phyloP scores from a whole-genome alignment of 345 rosid species.

The Hibiscus syriacus region DNA sequence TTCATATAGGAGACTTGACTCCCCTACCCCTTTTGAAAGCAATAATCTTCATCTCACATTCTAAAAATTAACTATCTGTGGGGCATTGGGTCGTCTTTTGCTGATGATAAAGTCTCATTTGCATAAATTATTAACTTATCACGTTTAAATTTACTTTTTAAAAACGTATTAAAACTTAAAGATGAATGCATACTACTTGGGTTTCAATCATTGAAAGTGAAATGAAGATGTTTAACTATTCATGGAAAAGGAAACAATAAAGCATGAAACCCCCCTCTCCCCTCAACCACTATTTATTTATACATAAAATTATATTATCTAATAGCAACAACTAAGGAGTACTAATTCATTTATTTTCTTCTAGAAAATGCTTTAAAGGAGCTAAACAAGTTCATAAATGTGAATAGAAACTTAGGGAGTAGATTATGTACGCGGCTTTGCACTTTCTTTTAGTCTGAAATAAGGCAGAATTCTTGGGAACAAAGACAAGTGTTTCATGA shows the following conservation, averaged over 20 bases:
- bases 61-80: background rate
- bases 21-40: background rate
- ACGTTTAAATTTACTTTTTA: background rate
- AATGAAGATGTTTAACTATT: background rate
- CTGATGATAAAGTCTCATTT: background rate
- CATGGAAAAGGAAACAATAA: background rate
- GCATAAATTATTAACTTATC: background rate
- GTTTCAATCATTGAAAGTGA: slow-evolving; percentile 2
- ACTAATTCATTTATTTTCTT: background rate
- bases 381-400: background rate
- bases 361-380: background rate
- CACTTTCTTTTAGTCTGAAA: background rate
- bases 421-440: background rate
- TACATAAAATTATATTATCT: background rate
- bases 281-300: background rate
- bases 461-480: background rate
- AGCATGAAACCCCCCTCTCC: background rate
- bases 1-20: background rate
- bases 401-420: background rate
- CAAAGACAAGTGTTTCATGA: background rate
- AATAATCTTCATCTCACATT: background rate
- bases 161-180: background rate
- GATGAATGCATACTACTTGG: background rate
- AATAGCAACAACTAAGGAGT: background rate
- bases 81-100: background rate